These are phyloP conservation scores for Sicyos baderoa DNA, from an alignment of 306 rosid species.

Conservation along the genomic window DNA sequence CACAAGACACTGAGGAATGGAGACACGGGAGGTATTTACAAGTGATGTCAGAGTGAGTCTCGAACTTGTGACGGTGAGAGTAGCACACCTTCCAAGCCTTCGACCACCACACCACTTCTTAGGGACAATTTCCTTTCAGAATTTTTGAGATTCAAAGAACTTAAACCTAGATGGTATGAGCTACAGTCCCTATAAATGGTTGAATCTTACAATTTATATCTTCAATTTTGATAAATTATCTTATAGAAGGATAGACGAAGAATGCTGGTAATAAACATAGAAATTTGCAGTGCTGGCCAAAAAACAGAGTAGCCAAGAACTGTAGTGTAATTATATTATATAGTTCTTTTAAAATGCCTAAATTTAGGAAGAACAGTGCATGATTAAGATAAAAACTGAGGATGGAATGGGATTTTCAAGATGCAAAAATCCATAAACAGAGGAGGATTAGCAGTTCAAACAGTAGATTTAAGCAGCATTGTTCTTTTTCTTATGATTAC, in stretches of 20 bases:
- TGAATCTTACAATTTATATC: neutral
- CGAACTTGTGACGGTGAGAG: no score
- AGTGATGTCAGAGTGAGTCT: no score
- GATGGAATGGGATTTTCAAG: neutral
- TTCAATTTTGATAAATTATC: neutral
- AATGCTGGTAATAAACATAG: neutral
- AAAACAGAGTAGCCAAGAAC: constrained; percentile 2
- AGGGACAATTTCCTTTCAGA: no score
- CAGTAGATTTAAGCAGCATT: neutral
- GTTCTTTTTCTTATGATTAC: neutral
- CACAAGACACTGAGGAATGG: no score
- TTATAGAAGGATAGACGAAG: neutral
- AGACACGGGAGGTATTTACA: no score
- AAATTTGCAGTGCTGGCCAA: neutral
- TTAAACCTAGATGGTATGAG: neutral
- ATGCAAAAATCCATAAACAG: neutral
- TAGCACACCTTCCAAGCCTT: no score
- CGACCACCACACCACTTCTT: no score
- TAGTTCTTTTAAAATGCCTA: neutral
- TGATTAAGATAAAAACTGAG: constrained; percentile 7
- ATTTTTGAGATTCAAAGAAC: neutral
- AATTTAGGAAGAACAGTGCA: neutral
- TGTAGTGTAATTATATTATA: neutral
- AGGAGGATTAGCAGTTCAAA: neutral
- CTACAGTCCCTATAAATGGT: neutral